Evolutionary conservation across 2,329 filamentous ascomycete species (phyloP).

Genomic region (Sclerotinia nivalis): DNA sequence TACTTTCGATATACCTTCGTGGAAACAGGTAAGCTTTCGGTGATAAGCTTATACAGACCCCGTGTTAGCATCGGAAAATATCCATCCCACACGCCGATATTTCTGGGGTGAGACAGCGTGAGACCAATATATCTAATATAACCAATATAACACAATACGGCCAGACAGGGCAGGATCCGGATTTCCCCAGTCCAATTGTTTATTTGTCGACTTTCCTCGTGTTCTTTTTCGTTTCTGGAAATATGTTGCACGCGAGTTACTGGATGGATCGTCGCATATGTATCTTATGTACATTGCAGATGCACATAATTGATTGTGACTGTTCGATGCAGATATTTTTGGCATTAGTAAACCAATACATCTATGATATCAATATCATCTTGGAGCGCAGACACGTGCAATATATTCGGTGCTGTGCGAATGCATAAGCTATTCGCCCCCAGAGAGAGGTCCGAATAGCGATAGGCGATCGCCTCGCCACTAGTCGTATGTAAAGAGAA

Average conservation of each 20-base stretch:
- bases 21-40: not conserved
- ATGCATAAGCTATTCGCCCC: not conserved
- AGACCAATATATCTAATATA: not conserved
- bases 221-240: not conserved
- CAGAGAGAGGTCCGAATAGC: no score
- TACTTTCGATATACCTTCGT: not conserved
- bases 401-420: not conserved
- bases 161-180: not conserved
- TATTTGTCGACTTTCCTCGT: not conserved
- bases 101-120: not conserved
- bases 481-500: not conserved
- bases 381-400: not conserved
- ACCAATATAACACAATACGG: not conserved
- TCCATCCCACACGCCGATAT: not conserved
- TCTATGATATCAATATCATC: not conserved
- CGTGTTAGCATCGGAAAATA: not conserved
- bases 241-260: not conserved
- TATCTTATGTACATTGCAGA: not conserved
- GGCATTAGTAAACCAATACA: not conserved
- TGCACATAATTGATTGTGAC: not conserved
- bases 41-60: not conserved
- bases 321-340: not conserved
- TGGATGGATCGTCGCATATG: not conserved
- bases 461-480: not conserved
- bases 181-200: constrained; percentile 1